Evolutionary conservation across 208 protist species (phyloP).

Genomic region (Acanthamoeba castellanii): DNA sequence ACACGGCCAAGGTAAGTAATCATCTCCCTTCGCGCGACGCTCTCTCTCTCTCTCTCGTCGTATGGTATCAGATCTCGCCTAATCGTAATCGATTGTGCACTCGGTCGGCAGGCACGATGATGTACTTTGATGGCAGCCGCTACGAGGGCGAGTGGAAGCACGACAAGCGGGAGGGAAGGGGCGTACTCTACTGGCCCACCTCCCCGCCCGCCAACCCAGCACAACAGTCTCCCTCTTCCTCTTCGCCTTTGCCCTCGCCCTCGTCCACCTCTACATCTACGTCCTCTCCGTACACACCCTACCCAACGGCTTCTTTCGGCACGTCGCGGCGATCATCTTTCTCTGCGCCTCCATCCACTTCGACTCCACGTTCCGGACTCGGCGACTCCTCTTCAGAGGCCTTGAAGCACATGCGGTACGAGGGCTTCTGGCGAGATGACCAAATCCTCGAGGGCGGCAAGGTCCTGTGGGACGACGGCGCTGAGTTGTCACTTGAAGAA

Average conservation of each 20-base stretch:
- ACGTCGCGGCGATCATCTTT: too few species aligned
- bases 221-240: too few species aligned
- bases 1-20: background rate
- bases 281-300: background rate
- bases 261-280: background rate
- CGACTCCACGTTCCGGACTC: background rate
- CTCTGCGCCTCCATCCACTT: background rate
- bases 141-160: conserved; percentile 68
- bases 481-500: conserved; percentile 17
- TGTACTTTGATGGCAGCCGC: conserved; percentile 57
- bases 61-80: background rate
- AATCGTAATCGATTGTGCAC: background rate
- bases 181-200: conserved; percentile 14
- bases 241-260: background rate
- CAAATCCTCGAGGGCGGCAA: conserved; percentile 53
- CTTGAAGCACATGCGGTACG: conserved; percentile 16
- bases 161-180: conserved; percentile 29
- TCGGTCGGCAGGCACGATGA: background rate
- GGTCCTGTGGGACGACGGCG: conserved; percentile 35
- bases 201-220: background rate
- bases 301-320: background rate
- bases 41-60: background rate
- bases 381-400: background rate
- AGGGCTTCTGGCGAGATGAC: conserved; percentile 45
- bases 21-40: background rate